These are phyloP conservation scores for Kuraishia cidri DNA, from an alignment of 805 yeast genomes.

Conservation along the genomic window DNA sequence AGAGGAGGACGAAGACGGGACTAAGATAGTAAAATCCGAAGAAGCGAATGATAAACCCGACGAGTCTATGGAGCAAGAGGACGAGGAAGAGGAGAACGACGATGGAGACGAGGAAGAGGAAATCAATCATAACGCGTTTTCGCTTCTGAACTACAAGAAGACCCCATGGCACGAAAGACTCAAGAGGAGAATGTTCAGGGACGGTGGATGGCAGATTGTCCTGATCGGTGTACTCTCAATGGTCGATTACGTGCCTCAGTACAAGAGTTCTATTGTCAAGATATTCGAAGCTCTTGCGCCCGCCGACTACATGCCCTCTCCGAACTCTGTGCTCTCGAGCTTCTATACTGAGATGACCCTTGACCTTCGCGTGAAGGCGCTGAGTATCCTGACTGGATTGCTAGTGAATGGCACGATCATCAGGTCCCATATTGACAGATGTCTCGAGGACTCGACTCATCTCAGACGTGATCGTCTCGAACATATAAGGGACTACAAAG, in stretches of 20 bases:
- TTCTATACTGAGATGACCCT: conserved; percentile 47
- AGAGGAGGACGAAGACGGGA: conserved; percentile 19
- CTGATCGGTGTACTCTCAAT: conserved; percentile 63
- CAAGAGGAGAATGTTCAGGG: conserved; percentile 63
- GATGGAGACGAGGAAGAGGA: conserved; percentile 19
- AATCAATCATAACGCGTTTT: conserved; percentile 32
- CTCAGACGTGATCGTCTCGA: conserved; percentile 64
- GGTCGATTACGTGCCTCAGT: conserved; percentile 49
- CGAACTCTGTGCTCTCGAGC: conserved; percentile 36
- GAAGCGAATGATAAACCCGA: too few relatives aligned
- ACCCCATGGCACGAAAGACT: conserved; percentile 73
- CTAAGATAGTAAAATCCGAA: conserved; percentile 10
- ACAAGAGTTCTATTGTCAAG: conserved; percentile 35
- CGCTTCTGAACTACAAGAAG: conserved; percentile 46
- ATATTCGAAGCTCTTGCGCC: conserved; percentile 56
- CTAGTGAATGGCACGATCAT: conserved; percentile 50
- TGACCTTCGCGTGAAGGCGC: conserved; percentile 42
- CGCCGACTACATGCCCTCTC: conserved; percentile 34
- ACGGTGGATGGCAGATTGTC: conserved; percentile 80
- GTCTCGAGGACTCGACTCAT: conserved; percentile 53
- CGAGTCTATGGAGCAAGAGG: conserved; percentile 11
- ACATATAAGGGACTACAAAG: conserved; percentile 49
- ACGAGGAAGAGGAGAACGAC: conserved; percentile 12
- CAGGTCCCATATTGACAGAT: conserved; percentile 56
- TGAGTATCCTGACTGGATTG: conserved; percentile 58